phyloP scores from a whole-genome alignment of 1,284 basidiomycete species.

The Naganishia cerealis region DNA sequence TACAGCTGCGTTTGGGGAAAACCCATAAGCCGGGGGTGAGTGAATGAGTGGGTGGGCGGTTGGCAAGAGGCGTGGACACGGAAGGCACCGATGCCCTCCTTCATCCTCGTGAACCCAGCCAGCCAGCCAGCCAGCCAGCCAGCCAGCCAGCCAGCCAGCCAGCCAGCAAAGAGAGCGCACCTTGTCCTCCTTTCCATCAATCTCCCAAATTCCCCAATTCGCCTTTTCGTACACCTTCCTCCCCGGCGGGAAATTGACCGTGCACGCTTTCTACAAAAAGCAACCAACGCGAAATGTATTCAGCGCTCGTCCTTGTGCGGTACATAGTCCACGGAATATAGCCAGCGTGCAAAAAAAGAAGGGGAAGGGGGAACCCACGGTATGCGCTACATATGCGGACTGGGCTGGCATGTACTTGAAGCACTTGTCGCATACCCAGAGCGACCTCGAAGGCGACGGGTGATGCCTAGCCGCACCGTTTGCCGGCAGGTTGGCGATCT shows the following conservation, averaged over 20 bases:
- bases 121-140: not conserved
- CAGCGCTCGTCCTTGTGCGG: no score
- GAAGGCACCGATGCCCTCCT: not conserved
- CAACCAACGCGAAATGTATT: not conserved
- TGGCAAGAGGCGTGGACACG: not conserved
- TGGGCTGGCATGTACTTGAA: conserved; percentile 93
- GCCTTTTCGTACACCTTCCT: conserved; percentile 85
- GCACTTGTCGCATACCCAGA: conserved; percentile 63
- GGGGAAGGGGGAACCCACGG: conserved; percentile 57
- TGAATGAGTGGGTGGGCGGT: not conserved
- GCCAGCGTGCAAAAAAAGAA: not conserved
- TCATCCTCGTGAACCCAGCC: not conserved
- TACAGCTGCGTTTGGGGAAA: conserved; percentile 65
- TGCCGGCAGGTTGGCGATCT: not conserved
- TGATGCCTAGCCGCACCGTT: not conserved
- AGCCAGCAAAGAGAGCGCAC: conserved; percentile 54
- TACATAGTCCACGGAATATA: not conserved
- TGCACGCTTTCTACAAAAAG: conserved; percentile 66
- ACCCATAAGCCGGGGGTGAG: conserved; percentile 11
- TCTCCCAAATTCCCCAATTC: conserved; percentile 89
- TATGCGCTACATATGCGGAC: conserved; percentile 69
- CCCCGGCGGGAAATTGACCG: conserved; percentile 76
- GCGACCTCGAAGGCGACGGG: not conserved
- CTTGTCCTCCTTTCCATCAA: conserved; percentile 83
- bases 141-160: not conserved